Evolutionary conservation across 306 rosid genomes (phyloP), one percentile per base, ranked within the genome.

Genomic region (Sicyos baderoa): DNA sequence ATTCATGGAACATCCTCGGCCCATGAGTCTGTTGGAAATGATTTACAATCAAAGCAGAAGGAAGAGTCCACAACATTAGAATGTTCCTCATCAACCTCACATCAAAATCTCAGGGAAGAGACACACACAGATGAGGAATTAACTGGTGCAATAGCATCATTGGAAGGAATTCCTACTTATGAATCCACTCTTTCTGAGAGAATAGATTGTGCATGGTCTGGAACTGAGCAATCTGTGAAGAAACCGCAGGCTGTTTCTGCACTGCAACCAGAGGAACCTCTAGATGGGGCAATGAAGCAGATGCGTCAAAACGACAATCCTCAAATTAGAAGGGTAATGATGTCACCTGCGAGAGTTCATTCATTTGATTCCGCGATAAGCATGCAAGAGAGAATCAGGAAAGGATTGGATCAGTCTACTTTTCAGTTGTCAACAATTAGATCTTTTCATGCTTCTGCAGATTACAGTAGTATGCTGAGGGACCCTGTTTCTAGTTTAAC

Each of bases 171-270:
- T 3, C 73, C 83, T 15, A 48, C 76, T 5, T 74, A 68, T 21
- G 91, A 79, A 58, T 88, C 99, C 61, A 86, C 83, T 75, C 96
- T 94, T 50, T 86, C 96, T 19, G 97, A 88, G 82, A 84, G 86
- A 79, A 94, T 94, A 77, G 99, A 94, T 83, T 88, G 79, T 76
- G 95, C 99, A 4, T 94, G 99, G 99, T 84, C 88, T 0, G 97
- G 99, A 73, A 88, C 92, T 18, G 90, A 82, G 67, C 94, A 81
- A 60, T 81, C 80, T 70, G 62, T 71, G 6, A 61, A 42, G 69
- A 84, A 83, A 47, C 71, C 78, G 54, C 81, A 77, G 60, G 48
- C 76, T 18, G 72, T 68, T 51, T 74, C 59, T 70, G 45, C 75
- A 52, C 60, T 44, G 72, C 82, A 40, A 61, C 59, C 58, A 2